A percentile compares a stretch with the other conserved stretches of the same genome.
Conservation (phyloP, 768 basidiomycete species). For the Mycena chlorophos region DNA sequence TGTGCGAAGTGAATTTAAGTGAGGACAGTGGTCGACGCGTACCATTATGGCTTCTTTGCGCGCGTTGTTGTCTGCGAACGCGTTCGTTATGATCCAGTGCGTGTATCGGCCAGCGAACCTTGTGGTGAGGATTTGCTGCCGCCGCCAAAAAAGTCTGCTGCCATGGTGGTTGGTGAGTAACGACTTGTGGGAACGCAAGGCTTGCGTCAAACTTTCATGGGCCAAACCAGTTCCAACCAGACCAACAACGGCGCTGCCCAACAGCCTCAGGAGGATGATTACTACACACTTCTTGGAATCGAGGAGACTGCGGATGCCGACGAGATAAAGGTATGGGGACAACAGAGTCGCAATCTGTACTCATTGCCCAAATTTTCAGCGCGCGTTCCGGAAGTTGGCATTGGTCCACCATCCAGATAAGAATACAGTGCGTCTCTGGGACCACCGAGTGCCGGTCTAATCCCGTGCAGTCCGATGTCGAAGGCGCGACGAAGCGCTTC, state of each 20-base stretch:
- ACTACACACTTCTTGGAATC: slow-evolving; percentile 80
- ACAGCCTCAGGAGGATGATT: slow-evolving; percentile 50
- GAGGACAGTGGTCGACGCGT: too few relatives aligned
- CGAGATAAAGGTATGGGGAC: slow-evolving; percentile 74
- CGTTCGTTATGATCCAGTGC: background rate
- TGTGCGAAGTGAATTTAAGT: too few relatives aligned
- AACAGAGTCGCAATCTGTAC: background rate
- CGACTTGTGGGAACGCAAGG: background rate
- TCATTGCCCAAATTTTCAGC: slow-evolving; percentile 46
- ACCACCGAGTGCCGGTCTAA: slow-evolving; percentile 23
- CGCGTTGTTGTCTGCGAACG: slow-evolving; percentile 41
- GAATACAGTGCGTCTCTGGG: slow-evolving; percentile 47
- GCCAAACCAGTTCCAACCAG: slow-evolving; percentile 17
- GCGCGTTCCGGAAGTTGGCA: slow-evolving; percentile 81
- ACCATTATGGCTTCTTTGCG: slow-evolving; percentile 61
- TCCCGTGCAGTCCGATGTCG: slow-evolving; percentile 54
- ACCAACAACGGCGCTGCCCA: slow-evolving; percentile 3
- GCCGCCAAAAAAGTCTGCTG: slow-evolving; percentile 60
- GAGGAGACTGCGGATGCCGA: slow-evolving; percentile 80
- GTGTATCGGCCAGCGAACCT: slow-evolving; percentile 27
- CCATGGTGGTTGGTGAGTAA: slow-evolving; percentile 36
- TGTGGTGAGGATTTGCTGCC: slow-evolving; percentile 32
- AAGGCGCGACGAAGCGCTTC: slow-evolving; percentile 85
- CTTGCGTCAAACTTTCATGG: slow-evolving; percentile 2
- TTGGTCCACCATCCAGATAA: slow-evolving; percentile 88